A percentile compares a stretch with the other conserved stretches of the same genome.
Evolutionary conservation across 179 eudicot species (phyloP).

Genomic region (Monotropa hypopitys): DNA sequence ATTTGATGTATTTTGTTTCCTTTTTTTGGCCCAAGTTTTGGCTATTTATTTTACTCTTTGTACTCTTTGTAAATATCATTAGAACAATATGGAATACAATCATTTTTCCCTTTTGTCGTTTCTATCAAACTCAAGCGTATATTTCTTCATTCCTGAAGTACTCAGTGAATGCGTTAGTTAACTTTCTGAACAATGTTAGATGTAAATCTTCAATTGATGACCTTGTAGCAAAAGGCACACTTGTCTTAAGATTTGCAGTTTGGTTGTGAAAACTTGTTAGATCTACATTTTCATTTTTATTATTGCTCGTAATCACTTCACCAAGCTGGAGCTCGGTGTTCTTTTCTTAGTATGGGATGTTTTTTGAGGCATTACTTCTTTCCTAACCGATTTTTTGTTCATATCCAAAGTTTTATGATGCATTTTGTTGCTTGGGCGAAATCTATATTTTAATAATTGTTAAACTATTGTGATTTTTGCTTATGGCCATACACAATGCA

Average conservation of each 20-base stretch:
- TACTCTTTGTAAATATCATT: too few relatives aligned
- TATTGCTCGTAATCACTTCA: too few relatives aligned
- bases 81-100: too few relatives aligned
- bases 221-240: neutral
- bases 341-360: neutral
- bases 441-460: neutral
- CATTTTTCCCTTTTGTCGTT: too few relatives aligned
- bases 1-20: too few relatives aligned
- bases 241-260: neutral
- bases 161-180: neutral
- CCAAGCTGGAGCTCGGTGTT: constrained; percentile 1
- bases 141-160: too few relatives aligned
- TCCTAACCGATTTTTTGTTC: neutral
- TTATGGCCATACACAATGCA: constrained; percentile 28
- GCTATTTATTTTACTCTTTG: too few relatives aligned
- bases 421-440: constrained; percentile 3
- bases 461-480: constrained; percentile 15
- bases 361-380: neutral
- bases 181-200: neutral
- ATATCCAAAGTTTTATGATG: neutral
- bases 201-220: neutral
- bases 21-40: too few relatives aligned
- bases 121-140: too few relatives aligned
- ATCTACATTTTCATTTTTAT: too few relatives aligned
- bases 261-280: neutral